These are phyloP conservation scores for Tolypocladium paradoxum DNA, from an alignment of 2,329 filamentous ascomycete genomes.

Conservation along the genomic window DNA sequence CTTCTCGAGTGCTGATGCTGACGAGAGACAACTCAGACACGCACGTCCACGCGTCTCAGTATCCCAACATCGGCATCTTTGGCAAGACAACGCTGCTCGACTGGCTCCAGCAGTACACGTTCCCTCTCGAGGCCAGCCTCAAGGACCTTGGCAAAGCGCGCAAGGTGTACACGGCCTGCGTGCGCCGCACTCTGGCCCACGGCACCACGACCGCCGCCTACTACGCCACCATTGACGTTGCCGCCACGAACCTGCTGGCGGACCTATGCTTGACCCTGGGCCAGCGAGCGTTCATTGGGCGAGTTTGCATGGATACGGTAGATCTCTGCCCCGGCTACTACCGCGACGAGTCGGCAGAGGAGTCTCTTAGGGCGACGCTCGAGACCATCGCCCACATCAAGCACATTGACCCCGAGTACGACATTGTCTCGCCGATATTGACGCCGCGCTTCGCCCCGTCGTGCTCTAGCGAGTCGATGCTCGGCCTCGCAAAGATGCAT, in stretches of 20 bases:
- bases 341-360: slow-evolving; percentile 55
- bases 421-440: slow-evolving; percentile 66
- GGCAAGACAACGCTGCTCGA: slow-evolving; percentile 86
- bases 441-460: slow-evolving; percentile 61
- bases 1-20: neutral
- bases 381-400: slow-evolving; percentile 55
- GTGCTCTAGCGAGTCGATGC: slow-evolving; percentile 51
- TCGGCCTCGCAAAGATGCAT: slow-evolving; percentile 53
- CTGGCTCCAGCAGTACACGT: slow-evolving; percentile 92
- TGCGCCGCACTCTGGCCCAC: slow-evolving; percentile 71
- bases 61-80: slow-evolving; percentile 88
- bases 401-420: slow-evolving; percentile 52
- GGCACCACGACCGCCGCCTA: slow-evolving; percentile 94
- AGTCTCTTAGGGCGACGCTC: slow-evolving; percentile 44
- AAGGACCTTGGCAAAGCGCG: slow-evolving; percentile 50
- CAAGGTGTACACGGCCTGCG: slow-evolving; percentile 65
- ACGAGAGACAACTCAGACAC: slow-evolving; percentile 52
- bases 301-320: slow-evolving; percentile 84
- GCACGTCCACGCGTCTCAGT: slow-evolving; percentile 90
- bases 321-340: slow-evolving; percentile 65
- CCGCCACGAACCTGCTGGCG: slow-evolving; percentile 82
- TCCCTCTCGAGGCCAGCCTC: slow-evolving; percentile 79
- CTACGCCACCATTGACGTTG: slow-evolving; percentile 81
- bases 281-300: slow-evolving; percentile 82
- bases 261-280: slow-evolving; percentile 69